Evolutionary conservation across 768 basidiomycete genomes (phyloP).

Genomic region (Boletus barrowsii): DNA sequence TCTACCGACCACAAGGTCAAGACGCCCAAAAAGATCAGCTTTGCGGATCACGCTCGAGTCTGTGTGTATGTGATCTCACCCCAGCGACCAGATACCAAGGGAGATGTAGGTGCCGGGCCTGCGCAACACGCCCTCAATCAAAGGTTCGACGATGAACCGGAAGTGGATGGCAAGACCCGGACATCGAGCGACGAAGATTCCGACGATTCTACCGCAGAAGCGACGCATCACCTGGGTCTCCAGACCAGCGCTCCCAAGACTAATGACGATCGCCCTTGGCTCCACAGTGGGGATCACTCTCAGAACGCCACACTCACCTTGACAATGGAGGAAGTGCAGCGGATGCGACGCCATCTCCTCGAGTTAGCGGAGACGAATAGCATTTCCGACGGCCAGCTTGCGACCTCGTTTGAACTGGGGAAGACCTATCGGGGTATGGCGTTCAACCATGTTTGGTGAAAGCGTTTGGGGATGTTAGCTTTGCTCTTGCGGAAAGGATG

Average conservation of each 20-base stretch:
- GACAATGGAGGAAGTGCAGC: slow-evolving; percentile 16
- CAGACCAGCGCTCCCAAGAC: neutral
- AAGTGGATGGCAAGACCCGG: neutral
- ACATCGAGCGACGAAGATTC: neutral
- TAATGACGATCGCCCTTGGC: neutral
- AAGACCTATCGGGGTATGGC: slow-evolving; percentile 18
- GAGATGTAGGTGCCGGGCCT: neutral
- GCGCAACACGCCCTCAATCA: neutral
- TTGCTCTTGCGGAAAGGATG: neutral
- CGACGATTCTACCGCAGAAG: neutral
- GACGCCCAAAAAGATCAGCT: slow-evolving; percentile 26
- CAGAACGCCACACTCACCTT: slow-evolving; percentile 13
- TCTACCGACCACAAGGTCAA: slow-evolving; percentile 10
- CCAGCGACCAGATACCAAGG: neutral
- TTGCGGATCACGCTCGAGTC: slow-evolving; percentile 23
- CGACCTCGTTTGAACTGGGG: slow-evolving; percentile 21
- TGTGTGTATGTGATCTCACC: slow-evolving; percentile 18
- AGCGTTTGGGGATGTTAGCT: neutral
- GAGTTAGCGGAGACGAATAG: slow-evolving; percentile 1
- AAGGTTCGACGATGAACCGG: neutral
- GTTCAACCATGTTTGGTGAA: slow-evolving; percentile 28
- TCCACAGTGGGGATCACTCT: neutral
- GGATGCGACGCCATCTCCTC: slow-evolving; percentile 14
- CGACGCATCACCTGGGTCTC: neutral
- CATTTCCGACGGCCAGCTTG: slow-evolving; percentile 7